Base-by-base conservation (phyloP, 2,329 filamentous ascomycete genomes). In the Fusarium piperis region DNA sequence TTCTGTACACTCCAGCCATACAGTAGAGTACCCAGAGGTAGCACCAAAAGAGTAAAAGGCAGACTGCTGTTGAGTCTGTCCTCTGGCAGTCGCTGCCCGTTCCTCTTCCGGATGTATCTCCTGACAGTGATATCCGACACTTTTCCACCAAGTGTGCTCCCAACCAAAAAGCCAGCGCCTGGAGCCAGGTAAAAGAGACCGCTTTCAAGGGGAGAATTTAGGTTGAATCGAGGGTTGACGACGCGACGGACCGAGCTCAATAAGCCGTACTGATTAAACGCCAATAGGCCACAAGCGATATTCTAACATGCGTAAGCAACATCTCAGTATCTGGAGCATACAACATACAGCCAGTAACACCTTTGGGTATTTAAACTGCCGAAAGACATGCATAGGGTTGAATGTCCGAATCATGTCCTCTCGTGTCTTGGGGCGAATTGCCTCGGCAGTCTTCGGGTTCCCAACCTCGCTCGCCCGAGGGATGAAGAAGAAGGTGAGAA, bases 161-260 rank as follows among this genome's bases (percentile, higher is more conserved):
- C 90, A 0, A 87, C 62, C 0, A 93, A 79, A 67, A 92, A 93
- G 0, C 91, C 91, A 48, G 85, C 87, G 0, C 91, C 91, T 0
- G 91, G 91, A 0, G 91, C 91, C 26, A 93, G 87, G 78, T 92
- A 93, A 79, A 93, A 92, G 0, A 93, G 83, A 2, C 90, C 90
- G 2, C 88, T 88, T 71, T 90, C 86, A 4, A 92, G 83, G 0
- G 91, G 90, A 0, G 85, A 85, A 0, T 86, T 87, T 12, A 93
- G 84, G 58, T 89, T 78, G 81, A 93, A 93, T n/a, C 91, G 88
- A 1, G 91, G 90, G 71, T 92, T 93, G 18, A 93, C 82, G 3
- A 92, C 86, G 70, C 90, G 91, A 16, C 91, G 88, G 51, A 92
- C 91, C 0, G 88, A 88, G 0, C 89, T 90, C 3, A 91, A 82